Evolutionary conservation across 2,329 filamentous ascomycete genomes (phyloP).

Genomic region (Escovopsis sp.): DNA sequence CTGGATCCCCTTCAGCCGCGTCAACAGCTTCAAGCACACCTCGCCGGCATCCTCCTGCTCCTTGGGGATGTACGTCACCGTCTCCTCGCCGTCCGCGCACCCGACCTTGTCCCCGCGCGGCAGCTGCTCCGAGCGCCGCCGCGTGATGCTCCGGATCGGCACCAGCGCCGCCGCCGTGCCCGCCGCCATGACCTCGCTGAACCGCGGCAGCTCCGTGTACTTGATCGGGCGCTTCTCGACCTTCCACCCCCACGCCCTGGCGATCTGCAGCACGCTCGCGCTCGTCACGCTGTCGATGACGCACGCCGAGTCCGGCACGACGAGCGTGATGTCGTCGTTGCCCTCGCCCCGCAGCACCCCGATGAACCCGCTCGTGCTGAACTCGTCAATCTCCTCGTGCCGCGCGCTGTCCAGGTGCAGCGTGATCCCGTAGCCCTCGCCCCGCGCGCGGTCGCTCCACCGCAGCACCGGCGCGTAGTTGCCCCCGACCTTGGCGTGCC

Average conservation of each 20-base stretch:
- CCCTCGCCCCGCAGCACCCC: constrained; percentile 40
- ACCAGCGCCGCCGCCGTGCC: constrained; percentile 86
- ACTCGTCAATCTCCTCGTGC: constrained; percentile 82
- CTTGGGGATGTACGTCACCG: constrained; percentile 39
- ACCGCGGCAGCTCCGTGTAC: constrained; percentile 40
- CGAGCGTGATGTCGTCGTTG: constrained; percentile 50
- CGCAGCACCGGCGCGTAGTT: constrained; percentile 90
- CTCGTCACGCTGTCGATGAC: constrained; percentile 82
- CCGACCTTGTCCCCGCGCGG: constrained; percentile 24
- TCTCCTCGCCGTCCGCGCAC: constrained; percentile 25
- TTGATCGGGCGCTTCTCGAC: constrained; percentile 63
- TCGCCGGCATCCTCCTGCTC: constrained; percentile 56
- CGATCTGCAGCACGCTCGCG: constrained; percentile 64
- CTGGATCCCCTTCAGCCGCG: constrained; percentile 73
- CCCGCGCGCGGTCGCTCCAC: constrained; percentile 69
- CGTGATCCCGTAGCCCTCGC: constrained; percentile 81
- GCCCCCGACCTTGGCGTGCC: constrained; percentile 84
- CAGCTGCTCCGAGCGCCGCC: constrained; percentile 27
- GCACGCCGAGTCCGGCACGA: constrained; percentile 75
- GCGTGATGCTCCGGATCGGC: constrained; percentile 80
- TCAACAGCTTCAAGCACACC: constrained; percentile 56
- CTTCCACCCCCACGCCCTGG: constrained; percentile 64
- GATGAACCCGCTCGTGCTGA: constrained; percentile 87
- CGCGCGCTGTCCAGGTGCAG: constrained; percentile 80
- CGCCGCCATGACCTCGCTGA: constrained; percentile 71